Base-by-base conservation (phyloP, 2,329 filamentous ascomycete species). In the Alternaria triticimaculans region DNA sequence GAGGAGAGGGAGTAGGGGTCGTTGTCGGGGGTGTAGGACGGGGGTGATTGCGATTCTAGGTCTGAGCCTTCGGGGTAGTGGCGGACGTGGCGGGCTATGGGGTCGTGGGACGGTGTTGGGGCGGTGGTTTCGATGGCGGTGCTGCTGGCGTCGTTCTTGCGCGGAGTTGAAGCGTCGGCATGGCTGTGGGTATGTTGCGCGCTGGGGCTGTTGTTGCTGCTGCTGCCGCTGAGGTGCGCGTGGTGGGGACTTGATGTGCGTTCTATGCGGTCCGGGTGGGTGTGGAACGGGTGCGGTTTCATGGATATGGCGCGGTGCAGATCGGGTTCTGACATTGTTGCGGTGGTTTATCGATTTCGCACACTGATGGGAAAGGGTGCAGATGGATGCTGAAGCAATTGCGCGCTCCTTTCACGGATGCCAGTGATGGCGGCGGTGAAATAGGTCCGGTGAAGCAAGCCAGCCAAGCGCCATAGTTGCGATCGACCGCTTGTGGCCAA, bases 1-100 rank as follows among this genome's bases (percentile, higher is more conserved):
- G 88, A 87, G 1, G 92, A 89, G 5, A 98, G 89, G 58, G 90
- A 88, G 80, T 93, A 96, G 0, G 95, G 95, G 72, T 98, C 95
- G 73, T 88, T 91, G 68, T 90, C 88, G 25, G 81, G 79, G 20
- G 85, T 87, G 73, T 90, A 87, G 9, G 84, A 84, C 0, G 90
- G 89, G 8, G 87, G 80, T 43, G 83, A 83, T 46, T 84, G 82
- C 23, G 81, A 76, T 69, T 86, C 84, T 63, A 84, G 72, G 57
- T 85, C 82, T 67, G 63, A 18, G 55, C 30, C 49, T 53, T 48
- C 60, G 61, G 66, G 63, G 68, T 48, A 72, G 75, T 37, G 46
- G 56, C 59, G 73, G 33, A 71, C 74, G 70, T 79, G 80, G 55
- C 70, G 74, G 55, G 76, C 78, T 58, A 78, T 71, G 21, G 76